Evolutionary conservation across 176 grass and related monocot species (phyloP), one percentile per base, ranked within the genome.

Genomic region (Carex kokanica): DNA sequence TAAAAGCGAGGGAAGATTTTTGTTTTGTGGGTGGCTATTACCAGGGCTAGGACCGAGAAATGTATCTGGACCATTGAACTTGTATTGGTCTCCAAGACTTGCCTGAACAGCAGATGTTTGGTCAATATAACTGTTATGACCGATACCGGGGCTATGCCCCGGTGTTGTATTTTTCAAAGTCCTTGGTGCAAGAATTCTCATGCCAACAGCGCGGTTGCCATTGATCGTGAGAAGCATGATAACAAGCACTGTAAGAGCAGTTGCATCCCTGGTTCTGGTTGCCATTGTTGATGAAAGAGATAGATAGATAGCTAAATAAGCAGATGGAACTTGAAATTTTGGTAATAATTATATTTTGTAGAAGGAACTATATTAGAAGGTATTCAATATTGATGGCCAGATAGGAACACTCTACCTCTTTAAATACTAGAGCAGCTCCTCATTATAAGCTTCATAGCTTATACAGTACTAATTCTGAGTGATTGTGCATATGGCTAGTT

Each of bases 401-500:
- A 25, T 51, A 13, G 70, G 41, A 74, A 51, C 70, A 24, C 70
- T n/a, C 70, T 49, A 10, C 41, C 69, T 49, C 70, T 18, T 74
- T 74, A 74, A 74, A 74, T 74, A 74, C 40, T 74, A 69, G 69
- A 38, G 69, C 18, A 74, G 18, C 10, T 74, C 17, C n/a, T 74
- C 11, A 49, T 74, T 4, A 69, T 3, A 13, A 74, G 18, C 4
- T 14, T 71, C 49, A 73, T 72, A 47, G 2, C 9, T 29, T 71
- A 71, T 71, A 69, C 8, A 11, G 24, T 64, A 64, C 5, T 71
- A 73, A 49, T 23, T 73, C 40, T 51, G 41, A 72, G 17, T 47
- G 8, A 21, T 21, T 47, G 40, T 72, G 68, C 68, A 49, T 9
- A 49, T 72, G 16, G 41, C 41, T 72, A 47, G 24, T 47, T 3